Evolutionary conservation across 305 asterid genomes (phyloP).

Genomic region (Fraxinus sp.): DNA sequence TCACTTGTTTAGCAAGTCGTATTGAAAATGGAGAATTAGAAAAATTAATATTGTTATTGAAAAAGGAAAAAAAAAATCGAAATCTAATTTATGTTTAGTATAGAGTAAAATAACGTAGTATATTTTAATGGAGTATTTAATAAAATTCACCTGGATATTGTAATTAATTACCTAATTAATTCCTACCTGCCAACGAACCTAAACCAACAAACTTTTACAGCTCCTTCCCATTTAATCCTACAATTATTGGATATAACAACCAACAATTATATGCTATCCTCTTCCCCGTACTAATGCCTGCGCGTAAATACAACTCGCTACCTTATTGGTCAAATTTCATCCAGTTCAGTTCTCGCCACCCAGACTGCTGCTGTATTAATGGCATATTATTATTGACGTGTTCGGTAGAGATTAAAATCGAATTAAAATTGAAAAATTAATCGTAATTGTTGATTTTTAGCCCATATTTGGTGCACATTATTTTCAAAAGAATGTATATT

Average conservation of each 20-base stretch:
- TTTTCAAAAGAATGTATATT: too few relatives aligned
- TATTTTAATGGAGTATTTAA: too few relatives aligned
- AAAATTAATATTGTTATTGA: too few relatives aligned
- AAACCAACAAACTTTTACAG: constrained; percentile 30
- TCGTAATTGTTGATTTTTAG: too few relatives aligned
- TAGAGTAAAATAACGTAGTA: too few relatives aligned
- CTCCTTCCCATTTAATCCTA: constrained; percentile 9
- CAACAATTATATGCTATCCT: neutral
- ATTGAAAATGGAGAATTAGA: too few relatives aligned
- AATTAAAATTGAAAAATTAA: too few relatives aligned
- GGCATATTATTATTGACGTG: too few relatives aligned
- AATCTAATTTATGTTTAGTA: too few relatives aligned
- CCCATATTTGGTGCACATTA: too few relatives aligned
- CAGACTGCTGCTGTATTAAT: neutral
- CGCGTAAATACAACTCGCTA: neutral
- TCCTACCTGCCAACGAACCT: constrained; percentile 38
- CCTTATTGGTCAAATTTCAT: neutral
- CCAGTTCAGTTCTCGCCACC: neutral
- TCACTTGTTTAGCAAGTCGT: neutral
- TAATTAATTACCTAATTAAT: constrained; percentile 31
- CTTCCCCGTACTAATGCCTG: neutral
- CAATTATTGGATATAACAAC: constrained; percentile 7
- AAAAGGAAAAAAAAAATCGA: too few relatives aligned
- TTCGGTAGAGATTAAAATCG: too few relatives aligned
- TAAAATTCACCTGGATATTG: neutral